Percentiles rank a stretch among this genome's conserved stretches.
Conservation (phyloP, 208 protist species). For the Trypanosoma melophagium region DNA sequence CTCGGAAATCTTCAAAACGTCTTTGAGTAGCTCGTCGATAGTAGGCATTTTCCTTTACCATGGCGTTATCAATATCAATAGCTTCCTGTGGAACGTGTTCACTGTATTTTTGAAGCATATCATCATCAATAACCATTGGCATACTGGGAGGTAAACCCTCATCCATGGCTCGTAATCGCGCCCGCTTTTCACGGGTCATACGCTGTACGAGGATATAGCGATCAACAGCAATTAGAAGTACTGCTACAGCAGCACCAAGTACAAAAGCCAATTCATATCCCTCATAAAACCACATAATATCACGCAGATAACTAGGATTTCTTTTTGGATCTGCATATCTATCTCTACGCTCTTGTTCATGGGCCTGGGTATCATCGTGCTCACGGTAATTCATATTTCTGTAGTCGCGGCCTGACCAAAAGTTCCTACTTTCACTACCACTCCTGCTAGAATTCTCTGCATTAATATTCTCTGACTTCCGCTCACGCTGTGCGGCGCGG, state of each 20-base stretch:
- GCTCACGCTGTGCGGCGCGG: slow-evolving; percentile 45
- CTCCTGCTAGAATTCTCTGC: slow-evolving; percentile 8
- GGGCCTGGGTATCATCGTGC: slow-evolving; percentile 35
- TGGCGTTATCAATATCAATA: slow-evolving; percentile 43
- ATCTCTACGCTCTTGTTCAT: slow-evolving; percentile 24
- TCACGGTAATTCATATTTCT: background rate
- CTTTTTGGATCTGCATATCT: background rate
- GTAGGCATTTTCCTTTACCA: slow-evolving; percentile 50
- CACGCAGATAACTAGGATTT: background rate
- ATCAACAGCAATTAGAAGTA: slow-evolving; percentile 20
- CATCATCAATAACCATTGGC: slow-evolving; percentile 57
- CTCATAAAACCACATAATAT: slow-evolving; percentile 28
- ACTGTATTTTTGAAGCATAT: slow-evolving; percentile 41
- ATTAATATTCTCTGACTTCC: background rate
- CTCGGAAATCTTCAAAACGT: slow-evolving; percentile 73
- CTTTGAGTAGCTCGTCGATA: slow-evolving; percentile 71
- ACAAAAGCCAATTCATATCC: slow-evolving; percentile 28
- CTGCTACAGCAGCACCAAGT: slow-evolving; percentile 16
- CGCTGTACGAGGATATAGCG: slow-evolving; percentile 35
- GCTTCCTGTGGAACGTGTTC: slow-evolving; percentile 33
- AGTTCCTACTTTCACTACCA: slow-evolving; percentile 24
- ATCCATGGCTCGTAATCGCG: slow-evolving; percentile 58
- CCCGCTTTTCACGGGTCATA: slow-evolving; percentile 48
- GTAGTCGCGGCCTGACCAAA: slow-evolving; percentile 41
- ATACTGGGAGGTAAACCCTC: slow-evolving; percentile 66